phyloP scores from a whole-genome alignment of 371 early-diverging fungal genomes.

The Dichotomocladium elegans region DNA sequence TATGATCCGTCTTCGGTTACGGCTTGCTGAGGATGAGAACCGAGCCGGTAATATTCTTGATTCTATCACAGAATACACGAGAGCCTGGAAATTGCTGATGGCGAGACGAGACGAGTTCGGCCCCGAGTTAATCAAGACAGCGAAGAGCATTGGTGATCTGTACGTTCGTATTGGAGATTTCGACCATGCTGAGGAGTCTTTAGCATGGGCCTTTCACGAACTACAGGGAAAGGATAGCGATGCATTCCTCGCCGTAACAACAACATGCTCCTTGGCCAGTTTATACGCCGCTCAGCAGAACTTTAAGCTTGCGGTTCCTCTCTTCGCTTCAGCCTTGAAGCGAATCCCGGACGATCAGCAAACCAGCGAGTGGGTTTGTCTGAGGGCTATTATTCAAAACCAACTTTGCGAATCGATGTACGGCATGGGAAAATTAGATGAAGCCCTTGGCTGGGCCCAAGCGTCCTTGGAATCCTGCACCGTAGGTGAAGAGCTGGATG shows the following conservation, averaged over 20 bases:
- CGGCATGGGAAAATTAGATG: slow-evolving; percentile 39
- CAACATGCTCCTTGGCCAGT: slow-evolving; percentile 35
- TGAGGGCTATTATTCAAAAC: slow-evolving; percentile 43
- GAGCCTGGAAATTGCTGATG: slow-evolving; percentile 23
- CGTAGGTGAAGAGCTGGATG: background rate
- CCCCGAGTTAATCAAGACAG: slow-evolving; percentile 11
- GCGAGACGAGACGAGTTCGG: slow-evolving; percentile 1
- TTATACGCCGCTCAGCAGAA: slow-evolving; percentile 44
- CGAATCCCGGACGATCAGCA: slow-evolving; percentile 16
- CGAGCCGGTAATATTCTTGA: slow-evolving; percentile 40
- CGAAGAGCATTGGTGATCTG: slow-evolving; percentile 48
- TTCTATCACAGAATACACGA: slow-evolving; percentile 38
- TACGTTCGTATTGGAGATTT: slow-evolving; percentile 51
- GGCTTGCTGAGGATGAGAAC: slow-evolving; percentile 34
- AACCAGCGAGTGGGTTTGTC: slow-evolving; percentile 17
- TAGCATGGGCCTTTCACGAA: slow-evolving; percentile 42
- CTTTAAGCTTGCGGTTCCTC: slow-evolving; percentile 35
- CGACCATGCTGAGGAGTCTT: slow-evolving; percentile 45
- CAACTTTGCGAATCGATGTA: slow-evolving; percentile 47
- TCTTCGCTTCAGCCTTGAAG: slow-evolving; percentile 37
- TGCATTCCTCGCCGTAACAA: slow-evolving; percentile 17
- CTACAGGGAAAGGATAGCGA: background rate
- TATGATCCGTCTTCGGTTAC: slow-evolving; percentile 30
- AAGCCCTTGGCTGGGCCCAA: slow-evolving; percentile 54
- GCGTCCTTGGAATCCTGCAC: slow-evolving; percentile 36